Conservation (phyloP, 352 stramenopile genomes). For the Plasmopara muralis region DNA sequence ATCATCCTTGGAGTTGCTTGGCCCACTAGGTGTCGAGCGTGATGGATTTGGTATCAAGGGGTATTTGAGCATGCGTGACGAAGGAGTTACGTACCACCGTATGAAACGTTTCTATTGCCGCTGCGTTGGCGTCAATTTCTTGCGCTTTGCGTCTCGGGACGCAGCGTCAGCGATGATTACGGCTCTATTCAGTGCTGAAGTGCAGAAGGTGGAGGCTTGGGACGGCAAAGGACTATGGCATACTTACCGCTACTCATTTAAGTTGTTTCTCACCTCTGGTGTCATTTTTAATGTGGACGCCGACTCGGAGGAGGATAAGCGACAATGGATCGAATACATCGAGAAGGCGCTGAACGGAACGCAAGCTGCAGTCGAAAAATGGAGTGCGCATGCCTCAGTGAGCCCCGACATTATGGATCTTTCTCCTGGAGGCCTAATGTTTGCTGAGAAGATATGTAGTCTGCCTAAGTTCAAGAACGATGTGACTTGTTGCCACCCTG, state of each 20-base stretch:
- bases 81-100: constrained; percentile 77
- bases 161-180: constrained; percentile 48
- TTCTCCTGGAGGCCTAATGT: constrained; percentile 47
- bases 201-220: constrained; percentile 76
- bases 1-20: constrained; percentile 24
- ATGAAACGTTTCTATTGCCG: constrained; percentile 84
- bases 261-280: constrained; percentile 67
- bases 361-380: constrained; percentile 30
- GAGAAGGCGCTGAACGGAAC: constrained; percentile 44
- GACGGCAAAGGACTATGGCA: constrained; percentile 78
- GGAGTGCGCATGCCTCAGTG: constrained; percentile 26
- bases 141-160: constrained; percentile 60
- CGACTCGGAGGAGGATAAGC: constrained; percentile 74
- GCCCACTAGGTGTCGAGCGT: constrained; percentile 34
- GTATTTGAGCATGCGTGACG: constrained; percentile 73
- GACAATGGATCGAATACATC: constrained; percentile 76
- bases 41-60: constrained; percentile 71
- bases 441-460: constrained; percentile 52
- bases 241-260: constrained; percentile 81
- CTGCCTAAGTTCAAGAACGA: constrained; percentile 71
- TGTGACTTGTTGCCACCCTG: constrained; percentile 48
- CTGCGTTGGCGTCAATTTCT: constrained; percentile 76
- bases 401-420: constrained; percentile 39
- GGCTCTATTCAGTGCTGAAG: constrained; percentile 60
- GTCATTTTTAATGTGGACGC: constrained; percentile 75